Evolutionary conservation across 768 basidiomycete genomes (phyloP).

Genomic region (Rhodotorula taiwanensis): DNA sequence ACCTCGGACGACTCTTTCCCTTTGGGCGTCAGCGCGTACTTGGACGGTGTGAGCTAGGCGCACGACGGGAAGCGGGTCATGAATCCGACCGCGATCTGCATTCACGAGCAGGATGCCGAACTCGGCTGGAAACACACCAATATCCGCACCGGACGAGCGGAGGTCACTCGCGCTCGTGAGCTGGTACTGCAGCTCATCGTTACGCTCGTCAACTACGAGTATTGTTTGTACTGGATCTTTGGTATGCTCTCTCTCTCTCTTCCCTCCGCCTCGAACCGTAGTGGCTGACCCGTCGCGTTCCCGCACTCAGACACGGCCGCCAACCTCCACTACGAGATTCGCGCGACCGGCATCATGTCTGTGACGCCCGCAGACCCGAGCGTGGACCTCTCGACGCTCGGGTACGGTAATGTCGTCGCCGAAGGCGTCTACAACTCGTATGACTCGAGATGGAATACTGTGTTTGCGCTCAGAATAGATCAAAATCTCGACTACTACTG

Average conservation of each 20-base stretch:
- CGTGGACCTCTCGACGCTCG: neutral
- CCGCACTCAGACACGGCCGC: neutral
- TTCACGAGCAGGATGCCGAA: conserved; percentile 42
- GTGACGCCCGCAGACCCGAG: conserved; percentile 1
- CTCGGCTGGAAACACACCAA: conserved; percentile 44
- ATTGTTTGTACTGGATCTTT: conserved; percentile 6
- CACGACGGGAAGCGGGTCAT: conserved; percentile 24
- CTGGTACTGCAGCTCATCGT: conserved; percentile 42
- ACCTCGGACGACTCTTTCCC: too few species aligned
- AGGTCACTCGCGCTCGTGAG: conserved; percentile 39
- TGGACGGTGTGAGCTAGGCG: too few species aligned
- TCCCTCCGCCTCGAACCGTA: neutral
- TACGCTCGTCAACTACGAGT: conserved; percentile 43
- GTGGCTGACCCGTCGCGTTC: neutral
- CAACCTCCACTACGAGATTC: conserved; percentile 4
- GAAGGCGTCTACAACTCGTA: conserved; percentile 9
- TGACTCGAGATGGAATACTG: too few species aligned
- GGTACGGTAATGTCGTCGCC: conserved; percentile 3
- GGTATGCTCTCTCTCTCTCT: neutral
- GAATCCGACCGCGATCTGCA: conserved; percentile 40
- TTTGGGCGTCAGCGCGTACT: too few species aligned
- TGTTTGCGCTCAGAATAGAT: too few species aligned
- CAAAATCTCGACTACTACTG: too few species aligned
- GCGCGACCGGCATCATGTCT: conserved; percentile 16
- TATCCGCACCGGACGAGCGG: conserved; percentile 39